These are phyloP conservation scores for Apiotrichum mycotoxinovorans DNA, from an alignment of 1,284 basidiomycete genomes.

Conservation along the genomic window DNA sequence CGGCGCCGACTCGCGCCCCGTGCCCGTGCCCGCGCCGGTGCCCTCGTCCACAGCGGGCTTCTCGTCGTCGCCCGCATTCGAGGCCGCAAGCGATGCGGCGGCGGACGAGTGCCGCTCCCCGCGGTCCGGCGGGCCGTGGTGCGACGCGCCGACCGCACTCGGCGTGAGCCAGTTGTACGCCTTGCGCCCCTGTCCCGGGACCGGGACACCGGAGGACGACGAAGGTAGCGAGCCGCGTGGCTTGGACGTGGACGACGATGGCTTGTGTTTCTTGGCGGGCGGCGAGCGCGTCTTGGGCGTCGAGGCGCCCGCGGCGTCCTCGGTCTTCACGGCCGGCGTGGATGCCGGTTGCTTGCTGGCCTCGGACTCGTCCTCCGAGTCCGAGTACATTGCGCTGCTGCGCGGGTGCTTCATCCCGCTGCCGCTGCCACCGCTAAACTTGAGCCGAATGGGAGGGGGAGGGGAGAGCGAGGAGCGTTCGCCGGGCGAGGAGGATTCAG, in stretches of 20 bases:
- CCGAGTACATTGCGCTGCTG: slow-evolving; percentile 27
- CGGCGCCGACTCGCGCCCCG: slow-evolving; percentile 1
- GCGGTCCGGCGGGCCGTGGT: slow-evolving; percentile 39
- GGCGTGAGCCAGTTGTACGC: slow-evolving; percentile 45
- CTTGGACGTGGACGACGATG: too few relatives aligned
- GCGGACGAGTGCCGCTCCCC: slow-evolving; percentile 5
- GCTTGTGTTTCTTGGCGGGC: slow-evolving; percentile 13
- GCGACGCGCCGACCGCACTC: slow-evolving; percentile 34
- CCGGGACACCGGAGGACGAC: not conserved
- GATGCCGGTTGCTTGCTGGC: not conserved
- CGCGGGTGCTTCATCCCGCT: slow-evolving; percentile 25
- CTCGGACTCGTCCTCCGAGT: slow-evolving; percentile 29
- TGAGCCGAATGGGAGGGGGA: slow-evolving; percentile 38
- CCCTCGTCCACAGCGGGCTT: slow-evolving; percentile 6
- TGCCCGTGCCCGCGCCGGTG: not conserved
- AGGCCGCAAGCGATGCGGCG: not conserved
- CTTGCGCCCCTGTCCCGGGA: slow-evolving; percentile 28
- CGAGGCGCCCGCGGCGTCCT: not conserved
- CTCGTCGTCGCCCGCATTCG: slow-evolving; percentile 5
- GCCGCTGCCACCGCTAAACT: slow-evolving; percentile 12
- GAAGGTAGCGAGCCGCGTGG: not conserved
- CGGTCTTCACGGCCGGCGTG: too few relatives aligned
- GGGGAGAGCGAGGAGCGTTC: slow-evolving; percentile 32
- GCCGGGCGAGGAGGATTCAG: not conserved
- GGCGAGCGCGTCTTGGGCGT: slow-evolving; percentile 4